Evolutionary conservation across 768 basidiomycete species (phyloP), one percentile per base, ranked within the genome.

Genomic region (Omphalotus guepiniiformis): DNA sequence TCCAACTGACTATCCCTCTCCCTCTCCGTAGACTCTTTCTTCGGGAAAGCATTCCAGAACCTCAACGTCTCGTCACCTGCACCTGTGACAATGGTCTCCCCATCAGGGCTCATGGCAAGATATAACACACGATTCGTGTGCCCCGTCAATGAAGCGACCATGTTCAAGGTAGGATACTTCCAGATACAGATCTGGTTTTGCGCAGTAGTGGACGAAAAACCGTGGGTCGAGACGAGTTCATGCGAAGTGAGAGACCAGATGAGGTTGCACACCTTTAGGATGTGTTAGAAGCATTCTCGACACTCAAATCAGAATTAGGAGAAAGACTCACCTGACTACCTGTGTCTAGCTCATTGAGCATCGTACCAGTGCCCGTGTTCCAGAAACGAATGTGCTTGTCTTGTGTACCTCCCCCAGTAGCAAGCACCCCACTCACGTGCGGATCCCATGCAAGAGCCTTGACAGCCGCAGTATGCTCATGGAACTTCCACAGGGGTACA

Each of bases 381-480:
- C 96, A 99, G 61, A 96, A 97, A 49, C 94, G 74, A 37, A 99
- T 93, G 61, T 93, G 95, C 66, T 94, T 95, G 63, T 98, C 96
- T 56, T 96, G 93, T n/a, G 95, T 99, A 6, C 95, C 96, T 8
- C 95, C 95, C 4, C 96, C 96, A 6, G 89, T 93, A 1, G 95
- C 96, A 27, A 98, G 69, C 2, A 97, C 77, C 1, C 93, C 93
- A 9, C 85, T 73, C 37, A 95, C 76, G 66, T 99, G 96, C 5
- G 95, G 94, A 64, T 93, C 94, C 95, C 96, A 99, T 5, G 95
- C 93, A 23, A 99, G 83, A 4, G 95, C 95, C 59, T 98, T 98
- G 47, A 99, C 95, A 3, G 95, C 95, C 1, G 96, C 95, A 2
- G 86, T 87, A 62, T 99, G 95, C 53, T 99, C 93, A 49, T 93